A percentile compares a stretch with the other conserved stretches of the same genome.
These are phyloP conservation scores for Luffa acutangula DNA, from an alignment of 306 rosid genomes.

Conservation along the genomic window DNA sequence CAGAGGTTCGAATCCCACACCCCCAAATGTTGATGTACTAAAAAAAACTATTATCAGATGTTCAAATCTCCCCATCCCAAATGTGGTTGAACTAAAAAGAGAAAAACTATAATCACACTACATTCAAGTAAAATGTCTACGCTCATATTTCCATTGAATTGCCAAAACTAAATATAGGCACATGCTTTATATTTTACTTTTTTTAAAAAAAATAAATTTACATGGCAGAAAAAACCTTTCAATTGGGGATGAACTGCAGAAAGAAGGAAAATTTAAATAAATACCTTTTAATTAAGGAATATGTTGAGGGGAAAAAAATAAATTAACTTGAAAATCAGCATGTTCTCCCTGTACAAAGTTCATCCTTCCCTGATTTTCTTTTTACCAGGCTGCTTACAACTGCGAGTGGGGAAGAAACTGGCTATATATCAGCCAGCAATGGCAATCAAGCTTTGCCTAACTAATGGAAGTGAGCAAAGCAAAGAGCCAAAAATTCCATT, in stretches of 20 bases:
- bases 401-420: neutral
- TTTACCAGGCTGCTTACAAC: neutral
- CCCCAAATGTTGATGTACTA: no score
- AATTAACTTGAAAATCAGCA: neutral
- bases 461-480: slow-evolving; percentile 70
- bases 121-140: no score
- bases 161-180: neutral
- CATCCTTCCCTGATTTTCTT: neutral
- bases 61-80: no score
- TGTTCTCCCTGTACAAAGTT: neutral
- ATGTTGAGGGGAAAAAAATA: neutral
- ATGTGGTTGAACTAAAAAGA: no score
- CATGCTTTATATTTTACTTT: neutral
- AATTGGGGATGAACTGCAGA: neutral
- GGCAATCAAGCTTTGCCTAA: slow-evolving; percentile 70
- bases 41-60: no score
- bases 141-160: neutral
- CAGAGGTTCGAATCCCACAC: no score
- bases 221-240: neutral
- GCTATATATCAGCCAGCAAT: slow-evolving; percentile 42
- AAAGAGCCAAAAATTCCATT: slow-evolving; percentile 88
- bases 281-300: neutral
- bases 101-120: no score
- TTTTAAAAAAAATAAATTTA: no score
- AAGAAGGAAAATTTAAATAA: neutral